Evolutionary conservation across 2,329 filamentous ascomycete species (phyloP).

Genomic region (Didymella pomorum): DNA sequence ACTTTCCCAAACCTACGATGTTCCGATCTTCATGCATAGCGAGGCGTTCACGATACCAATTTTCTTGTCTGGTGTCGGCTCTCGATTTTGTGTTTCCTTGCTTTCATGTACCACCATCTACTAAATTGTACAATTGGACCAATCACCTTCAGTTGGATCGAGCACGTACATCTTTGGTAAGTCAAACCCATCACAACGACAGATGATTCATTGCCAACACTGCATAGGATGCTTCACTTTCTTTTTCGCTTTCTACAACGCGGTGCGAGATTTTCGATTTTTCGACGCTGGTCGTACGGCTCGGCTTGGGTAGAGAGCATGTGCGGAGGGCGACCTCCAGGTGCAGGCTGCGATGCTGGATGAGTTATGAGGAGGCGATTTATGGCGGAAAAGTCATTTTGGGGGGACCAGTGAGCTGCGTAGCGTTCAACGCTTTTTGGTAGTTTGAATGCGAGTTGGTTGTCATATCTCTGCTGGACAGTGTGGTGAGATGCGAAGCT

Average conservation of each 20-base stretch:
- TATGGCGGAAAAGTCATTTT: conserved; percentile 10
- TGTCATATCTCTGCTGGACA: not conserved
- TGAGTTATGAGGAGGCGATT: conserved; percentile 6
- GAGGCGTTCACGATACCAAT: conserved; percentile 50
- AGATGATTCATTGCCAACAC: no score
- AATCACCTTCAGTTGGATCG: conserved; percentile 9
- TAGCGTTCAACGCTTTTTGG: conserved; percentile 3
- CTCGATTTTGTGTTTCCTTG: conserved; percentile 14
- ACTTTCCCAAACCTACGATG: conserved; percentile 14
- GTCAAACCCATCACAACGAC: no score
- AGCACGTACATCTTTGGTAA: conserved; percentile 8
- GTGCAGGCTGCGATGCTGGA: conserved; percentile 9
- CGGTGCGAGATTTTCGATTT: not conserved
- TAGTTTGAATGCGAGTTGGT: conserved; percentile 9
- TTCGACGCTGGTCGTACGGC: conserved; percentile 1
- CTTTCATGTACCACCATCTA: conserved; percentile 29
- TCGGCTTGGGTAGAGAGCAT: not conserved
- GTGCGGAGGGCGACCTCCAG: not conserved
- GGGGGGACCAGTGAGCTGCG: not conserved
- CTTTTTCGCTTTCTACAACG: not conserved
- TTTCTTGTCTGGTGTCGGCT: conserved; percentile 24
- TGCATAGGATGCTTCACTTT: not conserved
- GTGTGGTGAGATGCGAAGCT: not conserved
- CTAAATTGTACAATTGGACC: conserved; percentile 28
- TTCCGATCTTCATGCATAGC: conserved; percentile 45